These are phyloP conservation scores for Camelina neglecta DNA, from an alignment of 345 rosid genomes.

Conservation along the genomic window DNA sequence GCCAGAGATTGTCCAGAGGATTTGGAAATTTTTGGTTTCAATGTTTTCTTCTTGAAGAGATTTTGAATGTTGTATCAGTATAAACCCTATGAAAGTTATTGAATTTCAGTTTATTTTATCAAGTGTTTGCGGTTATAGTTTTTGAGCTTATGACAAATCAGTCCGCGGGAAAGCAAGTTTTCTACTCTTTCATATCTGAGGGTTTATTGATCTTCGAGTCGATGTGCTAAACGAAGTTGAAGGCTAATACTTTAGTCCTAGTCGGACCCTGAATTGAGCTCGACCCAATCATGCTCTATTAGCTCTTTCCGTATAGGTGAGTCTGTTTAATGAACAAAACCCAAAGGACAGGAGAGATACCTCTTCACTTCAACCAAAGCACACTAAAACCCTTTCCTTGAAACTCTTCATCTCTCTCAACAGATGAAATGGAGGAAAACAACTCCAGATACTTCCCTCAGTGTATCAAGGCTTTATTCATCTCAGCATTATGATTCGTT, in stretches of 20 bases:
- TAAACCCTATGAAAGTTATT: conserved; percentile 24
- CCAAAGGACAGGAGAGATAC: not conserved
- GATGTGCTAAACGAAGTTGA: not conserved
- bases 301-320: no score
- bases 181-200: not conserved
- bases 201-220: not conserved
- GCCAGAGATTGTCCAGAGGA: conserved; percentile 26
- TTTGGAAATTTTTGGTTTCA: conserved; percentile 29
- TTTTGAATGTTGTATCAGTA: conserved; percentile 46
- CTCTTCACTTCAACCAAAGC: not conserved
- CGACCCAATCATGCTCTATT: not conserved
- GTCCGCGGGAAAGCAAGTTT: not conserved
- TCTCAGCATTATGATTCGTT: not conserved
- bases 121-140: not conserved
- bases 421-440: no score
- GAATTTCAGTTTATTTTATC: conserved; percentile 33
- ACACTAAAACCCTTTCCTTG: not conserved
- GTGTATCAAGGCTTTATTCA: not conserved
- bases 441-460: not conserved
- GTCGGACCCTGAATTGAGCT: no score
- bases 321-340: not conserved
- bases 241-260: not conserved
- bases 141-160: not conserved
- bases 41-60: conserved; percentile 36
- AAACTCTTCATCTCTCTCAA: not conserved